These are phyloP conservation scores for Leishmania braziliensis DNA, from an alignment of 208 protist species.

Conservation along the genomic window DNA sequence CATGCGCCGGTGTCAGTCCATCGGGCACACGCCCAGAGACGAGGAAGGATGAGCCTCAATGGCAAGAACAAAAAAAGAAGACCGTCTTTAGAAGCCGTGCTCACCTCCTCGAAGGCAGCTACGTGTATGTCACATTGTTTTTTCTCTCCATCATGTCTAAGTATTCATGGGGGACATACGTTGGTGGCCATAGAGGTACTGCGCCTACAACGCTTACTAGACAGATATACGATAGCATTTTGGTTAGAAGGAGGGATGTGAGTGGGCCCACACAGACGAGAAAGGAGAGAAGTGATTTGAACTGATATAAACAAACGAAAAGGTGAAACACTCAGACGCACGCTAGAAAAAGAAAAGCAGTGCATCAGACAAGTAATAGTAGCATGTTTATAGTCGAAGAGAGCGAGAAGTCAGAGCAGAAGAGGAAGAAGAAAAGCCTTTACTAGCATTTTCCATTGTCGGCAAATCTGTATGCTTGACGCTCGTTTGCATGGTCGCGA, in stretches of 20 bases:
- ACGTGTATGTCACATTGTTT: neutral
- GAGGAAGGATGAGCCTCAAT: neutral
- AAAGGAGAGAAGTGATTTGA: neutral
- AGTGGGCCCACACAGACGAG: neutral
- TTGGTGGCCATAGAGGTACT: neutral
- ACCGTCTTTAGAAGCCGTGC: neutral
- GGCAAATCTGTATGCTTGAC: neutral
- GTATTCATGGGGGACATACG: neutral
- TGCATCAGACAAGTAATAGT: neutral
- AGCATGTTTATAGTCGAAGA: conserved; percentile 5
- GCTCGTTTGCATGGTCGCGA: neutral
- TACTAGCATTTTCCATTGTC: neutral
- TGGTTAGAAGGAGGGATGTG: neutral
- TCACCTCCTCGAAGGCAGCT: neutral
- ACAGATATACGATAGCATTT: neutral
- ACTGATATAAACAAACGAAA: neutral
- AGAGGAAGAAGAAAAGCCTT: neutral
- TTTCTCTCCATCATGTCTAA: neutral
- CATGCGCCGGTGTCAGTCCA: neutral
- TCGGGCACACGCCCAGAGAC: neutral
- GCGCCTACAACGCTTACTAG: neutral
- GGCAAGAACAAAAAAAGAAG: neutral
- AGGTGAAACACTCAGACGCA: neutral
- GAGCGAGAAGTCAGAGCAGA: neutral
- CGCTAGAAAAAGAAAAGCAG: neutral